Evolutionary conservation across 495 filamentous ascomycete species (phyloP), one percentile per base, ranked within the genome.

Genomic region (Filosporella fistucella): DNA sequence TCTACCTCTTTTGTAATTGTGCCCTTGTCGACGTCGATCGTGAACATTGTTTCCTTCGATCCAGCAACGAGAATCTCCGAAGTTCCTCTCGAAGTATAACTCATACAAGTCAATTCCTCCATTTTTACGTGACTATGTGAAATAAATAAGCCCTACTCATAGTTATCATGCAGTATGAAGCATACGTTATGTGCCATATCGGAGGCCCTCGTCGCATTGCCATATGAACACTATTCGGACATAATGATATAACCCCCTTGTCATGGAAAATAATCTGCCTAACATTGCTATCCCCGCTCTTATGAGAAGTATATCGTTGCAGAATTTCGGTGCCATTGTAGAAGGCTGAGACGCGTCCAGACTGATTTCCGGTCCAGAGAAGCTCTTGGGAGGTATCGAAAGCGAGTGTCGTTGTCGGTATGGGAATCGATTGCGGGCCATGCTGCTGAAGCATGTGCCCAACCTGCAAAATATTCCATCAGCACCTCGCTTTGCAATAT

Each of bases 371-470:
- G 9, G 80, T 76, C 93, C 94, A 98, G 51, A 97, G 63, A 24
- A 97, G 77, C 64, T 97, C 93, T 61, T 91, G 82, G 34, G 77
- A 72, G 48, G 82, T 83, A 61, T 99, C 93, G 60, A 97, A 97
- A 18, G 88, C 84, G 51, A 95, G 67, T 9, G 87, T 78, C 4
- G 82, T 80, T 44, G 81, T 78, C 35, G 79, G 74, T n/a, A 84
- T 80, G 3, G 82, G 73, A 53, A 81, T 59, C 24, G 70, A 74
- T 63, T 82, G 78, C 51, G 72, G 62, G 43, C 72, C 78, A 39
- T 84, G 80, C 49, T 82, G 77, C 45, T 85, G 85, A 62, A 86
- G 74, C 63, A 87, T 74, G 60, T 84, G 78, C 66, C 78, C 77
- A 63, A 90, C 71, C 80, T 91, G 68, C n/a, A 22, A 21, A 33